phyloP scores from a whole-genome alignment of 257 asterid species.

The Nicotiana knightiana region DNA sequence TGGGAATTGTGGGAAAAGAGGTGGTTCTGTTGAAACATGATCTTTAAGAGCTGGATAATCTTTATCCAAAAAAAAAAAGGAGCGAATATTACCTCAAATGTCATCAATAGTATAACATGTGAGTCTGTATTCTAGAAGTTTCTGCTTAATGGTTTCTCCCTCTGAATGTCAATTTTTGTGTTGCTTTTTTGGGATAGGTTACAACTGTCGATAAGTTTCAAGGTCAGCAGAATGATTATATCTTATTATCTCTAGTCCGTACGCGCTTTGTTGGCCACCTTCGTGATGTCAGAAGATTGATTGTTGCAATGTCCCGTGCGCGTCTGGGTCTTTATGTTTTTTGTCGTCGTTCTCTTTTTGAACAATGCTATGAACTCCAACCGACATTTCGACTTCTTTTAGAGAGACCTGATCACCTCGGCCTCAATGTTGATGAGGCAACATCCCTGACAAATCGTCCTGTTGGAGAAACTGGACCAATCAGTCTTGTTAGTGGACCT shows the following conservation, averaged over 20 bases:
- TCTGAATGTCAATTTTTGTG: not conserved
- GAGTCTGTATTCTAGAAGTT: not conserved
- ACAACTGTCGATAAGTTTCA: constrained; percentile 96
- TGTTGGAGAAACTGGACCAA: constrained; percentile 65
- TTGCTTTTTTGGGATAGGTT: constrained; percentile 39
- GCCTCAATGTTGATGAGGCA: constrained; percentile 60
- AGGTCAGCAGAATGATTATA: constrained; percentile 95
- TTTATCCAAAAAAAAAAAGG: no score
- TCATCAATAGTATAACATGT: not conserved
- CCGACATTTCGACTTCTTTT: constrained; percentile 86
- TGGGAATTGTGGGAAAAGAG: not conserved
- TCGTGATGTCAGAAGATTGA: constrained; percentile 96
- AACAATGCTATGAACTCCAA: constrained; percentile 93
- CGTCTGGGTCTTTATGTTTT: constrained; percentile 91
- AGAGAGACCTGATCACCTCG: constrained; percentile 75
- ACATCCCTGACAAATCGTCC: constrained; percentile 62
- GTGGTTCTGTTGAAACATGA: not conserved
- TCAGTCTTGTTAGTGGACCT: constrained; percentile 48
- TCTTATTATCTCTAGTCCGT: constrained; percentile 85
- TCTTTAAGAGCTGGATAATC: not conserved
- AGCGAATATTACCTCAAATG: not conserved
- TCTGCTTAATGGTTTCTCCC: not conserved
- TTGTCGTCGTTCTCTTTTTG: constrained; percentile 89
- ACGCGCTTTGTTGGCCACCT: constrained; percentile 99
- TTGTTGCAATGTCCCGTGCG: constrained; percentile 99